A percentile compares a stretch with the other conserved stretches of the same genome.
Conservation (phyloP, 2,329 filamentous ascomycete species). For the Phyllosticta citribraziliensis region DNA sequence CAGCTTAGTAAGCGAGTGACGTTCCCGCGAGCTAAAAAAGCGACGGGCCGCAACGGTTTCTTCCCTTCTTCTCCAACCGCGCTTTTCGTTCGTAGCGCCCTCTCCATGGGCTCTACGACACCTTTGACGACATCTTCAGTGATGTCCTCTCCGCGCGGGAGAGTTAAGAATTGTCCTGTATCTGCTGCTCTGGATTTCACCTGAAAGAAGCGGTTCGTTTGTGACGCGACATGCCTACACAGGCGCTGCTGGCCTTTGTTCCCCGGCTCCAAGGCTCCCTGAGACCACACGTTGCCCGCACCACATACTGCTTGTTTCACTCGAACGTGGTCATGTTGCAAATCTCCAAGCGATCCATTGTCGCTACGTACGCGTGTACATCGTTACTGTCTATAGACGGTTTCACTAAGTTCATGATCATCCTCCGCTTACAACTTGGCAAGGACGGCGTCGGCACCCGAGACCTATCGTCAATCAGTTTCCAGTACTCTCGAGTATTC, state of each 20-base stretch:
- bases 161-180: conserved; percentile 38
- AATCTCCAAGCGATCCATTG: background rate
- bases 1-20: conserved; percentile 23
- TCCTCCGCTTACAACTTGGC: conserved; percentile 33
- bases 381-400: background rate
- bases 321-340: background rate
- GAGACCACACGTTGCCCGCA: background rate
- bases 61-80: conserved; percentile 19
- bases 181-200: conserved; percentile 41
- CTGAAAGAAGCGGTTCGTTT: conserved; percentile 43
- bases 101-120: conserved; percentile 1
- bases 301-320: background rate
- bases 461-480: conserved; percentile 28
- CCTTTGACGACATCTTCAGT: conserved; percentile 32
- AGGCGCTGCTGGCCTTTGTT: background rate
- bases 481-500: background rate
- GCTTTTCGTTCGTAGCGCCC: conserved; percentile 15
- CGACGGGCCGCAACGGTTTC: conserved; percentile 13
- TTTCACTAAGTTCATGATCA: background rate
- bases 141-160: conserved; percentile 32
- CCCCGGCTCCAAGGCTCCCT: background rate
- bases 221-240: conserved; percentile 33
- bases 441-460: conserved; percentile 38
- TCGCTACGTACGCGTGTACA: background rate
- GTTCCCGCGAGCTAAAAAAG: conserved; percentile 7